Base-by-base conservation (phyloP, 495 filamentous ascomycete species). In the Daldinia bambusicola region DNA sequence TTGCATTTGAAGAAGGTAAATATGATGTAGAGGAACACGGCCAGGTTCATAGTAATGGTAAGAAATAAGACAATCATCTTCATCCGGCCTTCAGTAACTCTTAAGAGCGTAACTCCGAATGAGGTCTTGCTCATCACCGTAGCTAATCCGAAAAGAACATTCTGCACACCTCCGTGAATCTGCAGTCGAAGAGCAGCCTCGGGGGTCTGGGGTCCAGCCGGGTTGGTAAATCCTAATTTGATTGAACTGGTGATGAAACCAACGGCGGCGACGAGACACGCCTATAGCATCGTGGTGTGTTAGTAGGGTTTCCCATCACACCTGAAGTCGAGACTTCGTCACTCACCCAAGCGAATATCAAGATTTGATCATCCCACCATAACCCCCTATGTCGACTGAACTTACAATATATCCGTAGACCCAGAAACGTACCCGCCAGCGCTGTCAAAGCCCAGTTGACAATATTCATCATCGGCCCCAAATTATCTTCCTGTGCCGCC, bases 341-440 rank as follows among this genome's bases (percentile, higher is more conserved):
- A 18, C 81, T 62, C 65, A 84, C 80, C 72, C 75, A 83, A 4
- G 79, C 71, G n/a, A 55, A 64, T 45, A 84, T 79, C 18, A 84
- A 52, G 2, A 83, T 69, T 26, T 80, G 66, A 41, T 78, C 76
- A 41, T 78, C 76, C 76, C 76, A 78, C 76, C 76, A 78, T 38
- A 78, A 65, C 30, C 70, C 67, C 50, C 68, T 62, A 51, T 70
- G 62, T 5, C 74, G 67, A 61, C 65, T 67, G 32, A 72, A 58
- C 63, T 78, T 78, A 75, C 75, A 77, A 48, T 75, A 78, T 16
- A 78, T 7, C 13, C 76, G 72, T 51, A 78, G 64, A 18, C 37
- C 57, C 12, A 77, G 69, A 55, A 83, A 82, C 6, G 75, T 68
- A 4, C 55, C n/a, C 9, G 80, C 71, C 36, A 79, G 37, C 34